A percentile compares a stretch with the other conserved stretches of the same genome.
Evolutionary conservation across 2,329 filamentous ascomycete species (phyloP).

Genomic region (Beauveria pseudobassiana): DNA sequence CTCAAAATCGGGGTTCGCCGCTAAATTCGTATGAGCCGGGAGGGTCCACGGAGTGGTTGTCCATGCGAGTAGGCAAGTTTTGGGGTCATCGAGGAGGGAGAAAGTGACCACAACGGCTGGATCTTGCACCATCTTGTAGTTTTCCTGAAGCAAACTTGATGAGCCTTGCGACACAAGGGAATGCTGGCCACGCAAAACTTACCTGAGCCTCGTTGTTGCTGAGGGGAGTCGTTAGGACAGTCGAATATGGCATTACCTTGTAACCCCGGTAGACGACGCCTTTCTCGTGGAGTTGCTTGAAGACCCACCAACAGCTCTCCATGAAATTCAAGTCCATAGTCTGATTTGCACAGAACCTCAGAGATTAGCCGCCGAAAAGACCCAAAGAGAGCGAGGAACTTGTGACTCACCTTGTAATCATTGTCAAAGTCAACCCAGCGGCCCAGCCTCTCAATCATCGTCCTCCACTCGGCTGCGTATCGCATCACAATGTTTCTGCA

Average conservation of each 20-base stretch:
- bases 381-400: neutral
- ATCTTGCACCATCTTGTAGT: slow-evolving; percentile 30
- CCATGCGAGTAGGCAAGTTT: slow-evolving; percentile 46
- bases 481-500: slow-evolving; percentile 83
- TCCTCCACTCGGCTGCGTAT: slow-evolving; percentile 71
- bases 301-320: slow-evolving; percentile 75
- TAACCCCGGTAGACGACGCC: slow-evolving; percentile 64
- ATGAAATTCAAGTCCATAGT: slow-evolving; percentile 70
- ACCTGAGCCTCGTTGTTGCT: slow-evolving; percentile 59
- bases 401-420: slow-evolving; percentile 56
- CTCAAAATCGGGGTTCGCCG: slow-evolving; percentile 68
- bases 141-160: too few relatives aligned
- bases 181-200: too few relatives aligned
- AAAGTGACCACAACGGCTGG: slow-evolving; percentile 66
- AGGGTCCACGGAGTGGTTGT: slow-evolving; percentile 77
- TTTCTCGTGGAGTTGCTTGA: slow-evolving; percentile 67
- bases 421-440: slow-evolving; percentile 76
- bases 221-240: slow-evolving; percentile 63
- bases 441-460: slow-evolving; percentile 64
- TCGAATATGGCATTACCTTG: slow-evolving; percentile 70
- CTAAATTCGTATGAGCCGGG: slow-evolving; percentile 57
- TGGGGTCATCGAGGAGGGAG: slow-evolving; percentile 55
- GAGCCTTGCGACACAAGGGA: too few relatives aligned
- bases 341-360: slow-evolving; percentile 23
- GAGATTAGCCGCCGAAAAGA: neutral